These are phyloP conservation scores for Capsella bursapastoris DNA, from an alignment of 345 rosid species.

Conservation along the genomic window DNA sequence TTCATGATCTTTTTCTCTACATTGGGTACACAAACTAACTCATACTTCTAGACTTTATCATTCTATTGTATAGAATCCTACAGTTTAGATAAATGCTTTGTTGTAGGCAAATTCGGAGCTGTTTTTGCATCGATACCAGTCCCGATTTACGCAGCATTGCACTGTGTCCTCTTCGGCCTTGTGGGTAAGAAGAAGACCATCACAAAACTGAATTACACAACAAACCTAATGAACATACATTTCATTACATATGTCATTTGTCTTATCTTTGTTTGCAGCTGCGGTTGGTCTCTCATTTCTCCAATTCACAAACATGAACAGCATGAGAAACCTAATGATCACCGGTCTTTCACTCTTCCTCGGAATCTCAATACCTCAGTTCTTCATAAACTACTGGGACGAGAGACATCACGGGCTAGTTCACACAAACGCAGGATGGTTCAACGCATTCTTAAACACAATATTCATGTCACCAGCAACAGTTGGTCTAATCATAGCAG, in stretches of 20 bases:
- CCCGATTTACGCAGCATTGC: slow-evolving; percentile 84
- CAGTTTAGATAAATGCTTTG: too few relatives aligned
- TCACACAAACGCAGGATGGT: slow-evolving; percentile 88
- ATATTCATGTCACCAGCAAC: slow-evolving; percentile 86
- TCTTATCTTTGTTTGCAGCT: slow-evolving; percentile 48
- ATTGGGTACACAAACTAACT: slow-evolving; percentile 48
- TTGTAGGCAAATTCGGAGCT: slow-evolving; percentile 91
- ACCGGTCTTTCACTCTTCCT: slow-evolving; percentile 86
- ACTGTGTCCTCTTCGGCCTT: slow-evolving; percentile 89
- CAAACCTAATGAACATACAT: not conserved
- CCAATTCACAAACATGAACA: slow-evolving; percentile 98
- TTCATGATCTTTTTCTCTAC: slow-evolving; percentile 96
- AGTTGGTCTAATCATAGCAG: slow-evolving; percentile 75
- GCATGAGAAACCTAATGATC: slow-evolving; percentile 85
- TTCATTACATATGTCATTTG: not conserved
- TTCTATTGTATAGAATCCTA: too few relatives aligned
- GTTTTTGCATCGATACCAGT: slow-evolving; percentile 96
- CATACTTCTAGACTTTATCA: too few relatives aligned
- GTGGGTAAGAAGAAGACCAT: slow-evolving; percentile 53
- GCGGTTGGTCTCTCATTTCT: slow-evolving; percentile 93
- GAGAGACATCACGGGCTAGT: slow-evolving; percentile 71
- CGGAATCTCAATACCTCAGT: slow-evolving; percentile 84
- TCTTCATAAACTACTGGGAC: slow-evolving; percentile 73
- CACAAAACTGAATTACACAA: not conserved
- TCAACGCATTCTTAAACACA: slow-evolving; percentile 77